A percentile compares a stretch with the other conserved stretches of the same genome.
Evolutionary conservation across 2,329 filamentous ascomycete genomes (phyloP).

Genomic region (Colletotrichum noveboracense): DNA sequence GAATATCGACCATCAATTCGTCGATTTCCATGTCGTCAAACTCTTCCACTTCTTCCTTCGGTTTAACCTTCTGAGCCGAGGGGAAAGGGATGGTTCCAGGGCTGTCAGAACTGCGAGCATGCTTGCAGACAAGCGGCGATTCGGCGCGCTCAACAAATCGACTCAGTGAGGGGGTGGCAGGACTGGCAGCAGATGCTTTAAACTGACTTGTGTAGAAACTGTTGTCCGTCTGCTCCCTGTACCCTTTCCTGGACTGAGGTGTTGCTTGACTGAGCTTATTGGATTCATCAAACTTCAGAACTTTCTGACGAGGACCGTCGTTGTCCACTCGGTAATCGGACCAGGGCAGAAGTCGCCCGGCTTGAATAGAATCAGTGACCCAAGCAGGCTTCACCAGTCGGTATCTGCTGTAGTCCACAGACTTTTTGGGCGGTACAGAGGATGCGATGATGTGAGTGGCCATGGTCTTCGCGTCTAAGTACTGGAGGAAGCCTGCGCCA

Average conservation of each 20-base stretch:
- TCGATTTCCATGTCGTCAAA: constrained; percentile 20
- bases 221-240: constrained; percentile 79
- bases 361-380: constrained; percentile 87
- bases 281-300: constrained; percentile 69
- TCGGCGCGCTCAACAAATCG: constrained; percentile 31
- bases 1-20: constrained; percentile 13
- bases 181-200: constrained; percentile 34
- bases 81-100: constrained; percentile 23
- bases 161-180: constrained; percentile 31
- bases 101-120: background rate
- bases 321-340: constrained; percentile 78
- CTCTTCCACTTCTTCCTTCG: constrained; percentile 15
- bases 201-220: constrained; percentile 86
- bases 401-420: constrained; percentile 84
- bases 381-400: constrained; percentile 94
- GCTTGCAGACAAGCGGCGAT: constrained; percentile 23
- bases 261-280: constrained; percentile 71
- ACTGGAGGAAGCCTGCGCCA: constrained; percentile 95
- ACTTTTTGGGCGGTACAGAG: constrained; percentile 89
- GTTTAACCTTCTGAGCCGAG: background rate
- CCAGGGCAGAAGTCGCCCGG: constrained; percentile 86
- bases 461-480: constrained; percentile 91
- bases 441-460: constrained; percentile 97
- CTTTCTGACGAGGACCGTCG: constrained; percentile 82
- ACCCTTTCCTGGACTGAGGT: constrained; percentile 63